These are phyloP conservation scores for Gillenia trifoliata DNA, from an alignment of 306 rosid genomes.

Conservation along the genomic window DNA sequence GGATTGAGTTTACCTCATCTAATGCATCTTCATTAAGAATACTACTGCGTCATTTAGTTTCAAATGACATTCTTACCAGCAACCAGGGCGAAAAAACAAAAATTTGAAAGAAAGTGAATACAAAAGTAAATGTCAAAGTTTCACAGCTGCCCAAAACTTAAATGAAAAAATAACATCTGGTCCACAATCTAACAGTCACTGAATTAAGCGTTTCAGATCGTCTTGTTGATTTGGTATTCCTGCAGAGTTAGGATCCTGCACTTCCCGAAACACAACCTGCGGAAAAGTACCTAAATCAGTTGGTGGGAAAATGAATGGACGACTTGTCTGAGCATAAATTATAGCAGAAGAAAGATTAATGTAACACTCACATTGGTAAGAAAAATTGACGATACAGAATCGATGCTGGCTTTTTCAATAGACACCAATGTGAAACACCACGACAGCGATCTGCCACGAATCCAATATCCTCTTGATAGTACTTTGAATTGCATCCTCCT, in stretches of 20 bases:
- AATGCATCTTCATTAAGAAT: too few species aligned
- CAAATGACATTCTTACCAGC: neutral
- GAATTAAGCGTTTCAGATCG: neutral
- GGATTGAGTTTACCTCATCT: too few species aligned
- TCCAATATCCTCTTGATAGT: neutral
- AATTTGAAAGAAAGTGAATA: too few species aligned
- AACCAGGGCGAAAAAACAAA: neutral
- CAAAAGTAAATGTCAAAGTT: neutral
- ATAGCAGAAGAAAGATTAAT: neutral
- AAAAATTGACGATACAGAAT: neutral
- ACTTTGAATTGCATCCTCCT: neutral
- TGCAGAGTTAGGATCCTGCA: neutral
- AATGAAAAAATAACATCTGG: neutral
- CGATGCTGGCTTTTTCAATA: neutral
- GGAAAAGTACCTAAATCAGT: neutral
- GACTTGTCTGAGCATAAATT: neutral
- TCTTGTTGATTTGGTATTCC: neutral
- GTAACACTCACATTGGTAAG: neutral
- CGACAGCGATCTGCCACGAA: neutral
- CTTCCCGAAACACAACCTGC: slow-evolving; percentile 3
- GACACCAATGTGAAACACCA: neutral
- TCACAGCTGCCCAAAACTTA: neutral
- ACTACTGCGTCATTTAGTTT: neutral
- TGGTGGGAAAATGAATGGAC: neutral
- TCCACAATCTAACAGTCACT: neutral